phyloP scores from a whole-genome alignment of 257 asterid genomes.

The Nicotiana attenuata region DNA sequence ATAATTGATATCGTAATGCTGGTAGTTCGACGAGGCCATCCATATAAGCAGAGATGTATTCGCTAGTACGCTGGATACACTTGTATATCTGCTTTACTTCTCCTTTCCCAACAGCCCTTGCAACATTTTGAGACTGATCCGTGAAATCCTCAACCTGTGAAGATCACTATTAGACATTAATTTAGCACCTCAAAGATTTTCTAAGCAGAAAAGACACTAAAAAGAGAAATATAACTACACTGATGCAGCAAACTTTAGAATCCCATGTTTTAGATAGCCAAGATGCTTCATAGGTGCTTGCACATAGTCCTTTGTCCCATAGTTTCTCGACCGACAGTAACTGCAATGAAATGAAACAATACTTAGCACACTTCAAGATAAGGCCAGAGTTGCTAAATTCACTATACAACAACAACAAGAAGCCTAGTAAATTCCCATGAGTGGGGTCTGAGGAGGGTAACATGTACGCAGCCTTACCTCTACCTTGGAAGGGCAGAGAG shows the following conservation, averaged over 20 bases:
- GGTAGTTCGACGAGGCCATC: slow-evolving; percentile 47
- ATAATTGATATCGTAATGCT: slow-evolving; percentile 43
- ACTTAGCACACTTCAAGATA: background rate
- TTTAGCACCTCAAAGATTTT: background rate
- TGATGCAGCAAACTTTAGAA: slow-evolving; percentile 67
- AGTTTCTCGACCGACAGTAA: slow-evolving; percentile 73
- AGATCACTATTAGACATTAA: slow-evolving; percentile 8
- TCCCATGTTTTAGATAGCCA: slow-evolving; percentile 85
- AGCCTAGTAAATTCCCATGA: no score
- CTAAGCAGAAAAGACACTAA: background rate
- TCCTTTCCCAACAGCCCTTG: slow-evolving; percentile 74
- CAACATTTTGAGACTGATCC: slow-evolving; percentile 72
- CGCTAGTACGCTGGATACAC: slow-evolving; percentile 51
- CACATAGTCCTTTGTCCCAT: slow-evolving; percentile 91
- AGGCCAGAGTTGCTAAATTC: background rate
- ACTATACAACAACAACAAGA: slow-evolving; percentile 26
- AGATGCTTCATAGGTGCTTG: slow-evolving; percentile 57
- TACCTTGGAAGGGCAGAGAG: no score
- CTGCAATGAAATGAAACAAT: slow-evolving; percentile 33
- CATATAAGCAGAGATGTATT: slow-evolving; percentile 42
- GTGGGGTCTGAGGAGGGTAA: no score
- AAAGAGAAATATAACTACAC: slow-evolving; percentile 40
- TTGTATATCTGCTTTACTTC: slow-evolving; percentile 63
- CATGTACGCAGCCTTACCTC: no score
- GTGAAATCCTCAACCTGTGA: slow-evolving; percentile 90